Evolutionary conservation across 768 basidiomycete species (phyloP), one percentile per base, ranked within the genome.

Genomic region (Paxillus rubicundulus): DNA sequence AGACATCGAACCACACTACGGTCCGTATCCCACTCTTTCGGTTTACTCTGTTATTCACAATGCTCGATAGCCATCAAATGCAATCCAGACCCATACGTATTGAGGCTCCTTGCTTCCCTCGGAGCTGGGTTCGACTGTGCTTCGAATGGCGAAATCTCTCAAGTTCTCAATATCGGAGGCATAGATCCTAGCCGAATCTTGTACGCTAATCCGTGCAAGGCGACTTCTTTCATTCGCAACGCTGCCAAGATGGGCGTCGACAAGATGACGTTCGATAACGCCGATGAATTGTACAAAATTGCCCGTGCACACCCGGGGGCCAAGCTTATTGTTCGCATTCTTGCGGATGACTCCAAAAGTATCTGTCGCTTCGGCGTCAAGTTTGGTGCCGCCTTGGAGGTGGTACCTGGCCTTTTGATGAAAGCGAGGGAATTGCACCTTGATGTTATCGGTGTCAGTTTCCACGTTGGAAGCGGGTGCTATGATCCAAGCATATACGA

Each of bases 161-260:
- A 83, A 56, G 87, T 98, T 24, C 75, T 97, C 21, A 72, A 72
- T 10, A 70, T 94, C 4, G 86, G 87, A 5, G 87, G 85, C 8
- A 80, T 96, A 47, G 78, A 82, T 43, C 85, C 95, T 4, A 79
- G 81, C 49, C 82, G 87, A 52, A 89, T 99, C 77, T 92, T 98
- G 66, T 99, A 93, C 64, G 97, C 97, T 58, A 99, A 99, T 72
- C 97, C 97, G 0, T 98, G 97, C 86, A 99, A 99, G 74, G 91
- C 97, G 2, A 79, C 82, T 10, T 96, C 93, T 0, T 98, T 95
- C 74, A 80, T 99, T 62, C 89, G 94, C 45, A 82, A 84, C 61
- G 90, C 97, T 14, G 85, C 85, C 38, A 84, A 80, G 61, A 71
- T 76, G 30, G 85, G 89, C 18, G 95, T 98, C 47, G 81, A 92